Evolutionary conservation across 768 basidiomycete species (phyloP), one percentile per base, ranked within the genome.

Genomic region (Naganishia onofrii): DNA sequence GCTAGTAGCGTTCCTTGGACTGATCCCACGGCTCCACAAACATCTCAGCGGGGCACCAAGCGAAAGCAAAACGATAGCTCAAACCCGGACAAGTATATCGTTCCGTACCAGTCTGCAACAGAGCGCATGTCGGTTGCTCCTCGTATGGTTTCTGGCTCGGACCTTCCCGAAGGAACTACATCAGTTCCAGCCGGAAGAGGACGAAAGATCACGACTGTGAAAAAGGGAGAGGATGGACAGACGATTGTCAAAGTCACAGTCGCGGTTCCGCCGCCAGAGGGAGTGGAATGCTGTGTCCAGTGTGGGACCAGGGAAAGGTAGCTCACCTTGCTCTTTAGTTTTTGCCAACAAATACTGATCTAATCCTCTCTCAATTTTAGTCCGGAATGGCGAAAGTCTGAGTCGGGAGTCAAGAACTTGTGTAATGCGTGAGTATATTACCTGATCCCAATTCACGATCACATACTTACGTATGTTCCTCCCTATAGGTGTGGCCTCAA

Each of bases 351-450:
- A 1, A 34, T 34, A 38, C 48, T 56, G 51, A 70, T 51, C 12
- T 31, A 29, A n/a, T 23, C 8, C 23, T 54, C 15, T 28, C 26
- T 12, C 23, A 3, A 21, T 52, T 53, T 1, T 38, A 70, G 71
- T 51, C 79, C 79, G 44, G 79, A 80, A 57, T 80, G 79, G 79
- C 71, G 79, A 28, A 68, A 77, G 57, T 77, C 72, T 42, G 79
- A 79, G 63, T 73, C 58, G 34, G 79, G 79, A 13, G 72, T 77
- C 71, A 80, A 80, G 69, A 77, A 80, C 63, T 53, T 80, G 23
- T 80, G 79, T 66, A 80, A 80, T 63, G 79, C 79, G 78, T 80
- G 69, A 80, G 79, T 80, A 4, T 1, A 2, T 44, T 26, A 21
- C 56, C 23, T 44, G 32, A 54, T 60, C 17, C 48, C 29, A 2